Evolutionary conservation across 2,329 filamentous ascomycete genomes (phyloP), one percentile per base, ranked within the genome.

Genomic region (Claviceps pazoutovae): DNA sequence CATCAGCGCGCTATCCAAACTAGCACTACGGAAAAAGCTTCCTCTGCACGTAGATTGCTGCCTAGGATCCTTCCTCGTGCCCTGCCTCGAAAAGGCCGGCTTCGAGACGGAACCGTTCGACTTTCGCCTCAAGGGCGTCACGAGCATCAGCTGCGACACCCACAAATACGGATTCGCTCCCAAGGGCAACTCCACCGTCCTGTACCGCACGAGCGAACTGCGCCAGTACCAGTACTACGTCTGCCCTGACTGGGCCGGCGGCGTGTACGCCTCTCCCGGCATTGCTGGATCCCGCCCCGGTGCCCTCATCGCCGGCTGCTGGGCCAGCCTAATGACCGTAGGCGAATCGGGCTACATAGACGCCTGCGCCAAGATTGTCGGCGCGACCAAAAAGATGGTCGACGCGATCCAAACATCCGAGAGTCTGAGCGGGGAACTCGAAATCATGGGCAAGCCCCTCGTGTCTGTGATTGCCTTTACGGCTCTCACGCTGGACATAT

Each of bases 111-210:
- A 85, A 59, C 82, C 82, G 5, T 97, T 97, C 64, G 93, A 98
- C 68, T 98, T 98, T 79, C 82, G 86, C 52, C 82, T 94, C 54
- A 88, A 87, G 59, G 93, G 93, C 60, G 93, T 98, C 39, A 96
- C 91, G 3, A 91, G 85, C 67, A 97, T 98, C 67, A 89, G 83
- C 58, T 94, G 90, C 67, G 93, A 98, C 66, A 98, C 93, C 2
- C 93, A 98, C 78, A 98, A 98, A 68, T 98, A 98, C 66, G 93
- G 93, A 39, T 98, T 98, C 64, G 93, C 93, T 1, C 93, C 93
- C 50, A 98, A 98, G 73, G 93, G 93, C 59, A 98, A 95, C 76
- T 93, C 86, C 50, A 93, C 89, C 1, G 77, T 95, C 14, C 76
- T 98, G 43, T 98, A 98, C 76, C 88, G 93, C 60, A 86, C 82